These are phyloP conservation scores for Rubia yunnanensis DNA, from an alignment of 257 asterid species.

Conservation along the genomic window DNA sequence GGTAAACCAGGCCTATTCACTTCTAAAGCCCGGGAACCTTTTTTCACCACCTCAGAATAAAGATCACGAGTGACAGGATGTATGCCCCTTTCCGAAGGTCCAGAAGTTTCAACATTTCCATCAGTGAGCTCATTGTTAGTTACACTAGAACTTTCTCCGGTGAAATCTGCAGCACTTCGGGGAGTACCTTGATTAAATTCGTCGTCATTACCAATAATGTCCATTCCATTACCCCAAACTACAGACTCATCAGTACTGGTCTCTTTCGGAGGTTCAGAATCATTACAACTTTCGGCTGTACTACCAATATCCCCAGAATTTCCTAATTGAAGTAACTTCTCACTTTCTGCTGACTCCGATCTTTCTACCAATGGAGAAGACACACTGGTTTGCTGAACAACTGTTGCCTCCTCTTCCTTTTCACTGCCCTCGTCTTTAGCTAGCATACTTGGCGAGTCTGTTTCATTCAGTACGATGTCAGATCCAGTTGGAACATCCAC, in stretches of 20 bases:
- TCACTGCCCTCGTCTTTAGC: constrained; percentile 20
- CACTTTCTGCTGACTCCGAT: constrained; percentile 19
- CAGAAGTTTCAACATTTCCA: constrained; percentile 20
- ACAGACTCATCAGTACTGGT: constrained; percentile 23
- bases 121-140: constrained; percentile 23
- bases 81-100: constrained; percentile 14
- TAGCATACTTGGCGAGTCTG: constrained; percentile 2
- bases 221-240: constrained; percentile 18
- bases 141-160: constrained; percentile 20
- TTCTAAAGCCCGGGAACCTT: constrained; percentile 22
- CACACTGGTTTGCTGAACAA: constrained; percentile 18
- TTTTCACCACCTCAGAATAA: constrained; percentile 19
- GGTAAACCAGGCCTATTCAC: constrained; percentile 19
- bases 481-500: constrained; percentile 15
- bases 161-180: constrained; percentile 16
- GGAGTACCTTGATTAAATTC: constrained; percentile 21
- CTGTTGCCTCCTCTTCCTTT: constrained; percentile 18
- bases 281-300: constrained; percentile 19
- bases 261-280: constrained; percentile 16
- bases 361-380: constrained; percentile 20
- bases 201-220: constrained; percentile 25
- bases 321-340: constrained; percentile 2
- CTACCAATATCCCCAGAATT: constrained; percentile 21
- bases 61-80: not conserved
- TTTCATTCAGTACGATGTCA: not conserved